A percentile compares a stretch with the other conserved stretches of the same genome.
Evolutionary conservation across 805 yeast genomes (phyloP).

Genomic region (Citeromyces nyonsensis): DNA sequence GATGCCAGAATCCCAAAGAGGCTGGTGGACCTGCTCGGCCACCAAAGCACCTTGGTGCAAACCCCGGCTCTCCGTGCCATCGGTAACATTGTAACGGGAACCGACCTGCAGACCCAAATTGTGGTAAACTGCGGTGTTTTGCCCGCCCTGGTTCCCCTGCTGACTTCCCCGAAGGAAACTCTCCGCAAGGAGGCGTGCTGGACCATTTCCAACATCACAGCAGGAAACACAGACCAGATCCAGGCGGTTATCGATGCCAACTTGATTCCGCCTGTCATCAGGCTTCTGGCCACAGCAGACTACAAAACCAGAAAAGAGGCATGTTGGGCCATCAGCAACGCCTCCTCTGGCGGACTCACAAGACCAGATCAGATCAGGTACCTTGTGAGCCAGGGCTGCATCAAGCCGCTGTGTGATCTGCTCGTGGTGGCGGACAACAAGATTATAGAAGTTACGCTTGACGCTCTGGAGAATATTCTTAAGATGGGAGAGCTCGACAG

Average conservation of each 20-base stretch:
- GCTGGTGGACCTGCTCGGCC: slow-evolving; percentile 79
- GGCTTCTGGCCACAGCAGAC: slow-evolving; percentile 65
- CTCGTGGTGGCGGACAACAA: slow-evolving; percentile 78
- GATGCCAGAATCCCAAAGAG: slow-evolving; percentile 93
- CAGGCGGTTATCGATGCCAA: slow-evolving; percentile 95
- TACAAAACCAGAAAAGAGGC: slow-evolving; percentile 97
- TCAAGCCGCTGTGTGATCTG: slow-evolving; percentile 92
- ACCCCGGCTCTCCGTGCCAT: slow-evolving; percentile 96
- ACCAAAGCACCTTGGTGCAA: slow-evolving; percentile 75
- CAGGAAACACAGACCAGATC: slow-evolving; percentile 90
- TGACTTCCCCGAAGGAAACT: slow-evolving; percentile 77
- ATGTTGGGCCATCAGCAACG: slow-evolving; percentile 98
- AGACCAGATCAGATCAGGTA: slow-evolving; percentile 90
- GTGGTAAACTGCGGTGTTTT: slow-evolving; percentile 88
- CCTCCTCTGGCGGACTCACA: slow-evolving; percentile 87
- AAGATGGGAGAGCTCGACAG: slow-evolving; percentile 90
- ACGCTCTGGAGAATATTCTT: slow-evolving; percentile 85
- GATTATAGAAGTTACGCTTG: slow-evolving; percentile 88
- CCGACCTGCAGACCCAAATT: slow-evolving; percentile 88
- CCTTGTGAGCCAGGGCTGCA: slow-evolving; percentile 88
- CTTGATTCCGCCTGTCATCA: slow-evolving; percentile 80
- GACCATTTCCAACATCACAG: slow-evolving; percentile 96
- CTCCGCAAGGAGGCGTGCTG: slow-evolving; percentile 97
- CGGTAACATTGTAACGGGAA: slow-evolving; percentile 96
- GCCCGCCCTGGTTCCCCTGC: slow-evolving; percentile 66